Evolutionary conservation across 495 filamentous ascomycete genomes (phyloP), one percentile per base, ranked within the genome.

Genomic region (Lophiotrema nucula): DNA sequence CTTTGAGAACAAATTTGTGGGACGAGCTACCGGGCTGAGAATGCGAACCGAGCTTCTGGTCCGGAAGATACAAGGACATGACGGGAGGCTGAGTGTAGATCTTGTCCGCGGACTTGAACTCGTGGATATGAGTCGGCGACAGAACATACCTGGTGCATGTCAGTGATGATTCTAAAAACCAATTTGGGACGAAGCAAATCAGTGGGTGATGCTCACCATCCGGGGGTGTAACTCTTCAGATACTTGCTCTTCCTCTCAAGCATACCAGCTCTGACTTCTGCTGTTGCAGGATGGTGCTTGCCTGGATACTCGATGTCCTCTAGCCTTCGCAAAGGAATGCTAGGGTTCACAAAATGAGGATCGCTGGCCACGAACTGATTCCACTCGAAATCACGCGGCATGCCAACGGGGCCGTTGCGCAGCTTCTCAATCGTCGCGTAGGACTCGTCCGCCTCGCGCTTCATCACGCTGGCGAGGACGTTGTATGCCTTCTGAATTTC

Each of bases 221-320:
- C 93, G 22, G 92, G 88, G 2, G 92, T 92, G 71, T 96, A 98
- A 68, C 90, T 96, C 80, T 97, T 98, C 38, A 98, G 76, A 70
- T 97, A 98, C 69, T 97, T 98, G 80, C 88, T 95, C 82, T 97
- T 98, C 44, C 93, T 86, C 76, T 98, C 93, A 49, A 98, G 77
- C 75, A 95, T 85, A 1, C 93, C 93, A 4, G 88, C 88, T 45
- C 89, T 80, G 28, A 98, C 85, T 67, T 96, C 93, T 50, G 86
- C 82, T 27, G 89, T 90, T 35, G 90, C 86, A 47, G 88, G 87
- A 69, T 96, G 89, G 66, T 95, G 82, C 64, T 87, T 87, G 15
- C 93, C 93, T n/a, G 92, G 92, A 71, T 97, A 98, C 31, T 88
- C 83, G 63, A 98, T 95, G 64, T 88, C 86, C 64, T 96, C 83